Base-by-base conservation (phyloP, 495 filamentous ascomycete species). In the Massariosphaeria phaeospora region DNA sequence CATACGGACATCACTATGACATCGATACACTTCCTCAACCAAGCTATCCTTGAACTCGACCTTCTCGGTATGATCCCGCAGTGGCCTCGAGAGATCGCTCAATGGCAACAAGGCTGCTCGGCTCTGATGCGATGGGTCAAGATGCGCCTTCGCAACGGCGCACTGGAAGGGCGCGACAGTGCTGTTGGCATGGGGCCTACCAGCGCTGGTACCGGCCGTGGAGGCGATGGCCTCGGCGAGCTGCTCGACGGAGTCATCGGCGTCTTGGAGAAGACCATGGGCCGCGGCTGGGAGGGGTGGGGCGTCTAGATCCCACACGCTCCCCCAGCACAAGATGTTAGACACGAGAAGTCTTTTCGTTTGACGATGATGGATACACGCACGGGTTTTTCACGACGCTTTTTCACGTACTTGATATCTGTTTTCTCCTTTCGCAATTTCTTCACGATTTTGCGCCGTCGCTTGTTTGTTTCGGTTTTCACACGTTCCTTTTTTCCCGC, bases 41-140 rank as follows among this genome's bases (percentile, higher is more conserved):
- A 15, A 26, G 61, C 57, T 7, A 1, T 54, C 8, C 20, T 51
- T 8, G 61, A 63, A 12, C 20, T 59, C 6, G 55, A 63, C 12
- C 15, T 56, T 9, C 36, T 63, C 13, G 52, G 48, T 11, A 52
- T 52, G 10, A 33, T 41, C 0, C 31, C 52, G 2, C 52, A 50
- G 15, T 63, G 55, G 61, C 61, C 61, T 23, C 43, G 35, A 2
- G 52, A 64, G 46, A 29, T 58, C 10, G 25, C 48, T 8, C 56
- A 64, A 27, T 64, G 61, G 61, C 61, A 61, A 46, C 61, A 61
- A n/a, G 61, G 61, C 26, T 52, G 52, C 12, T 23, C 38, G 3
- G 56, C 61, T 8, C 26, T 64, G 17, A 26, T 64, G 47, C 52
- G 47, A 13, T 64, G 61, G 61, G 61, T 57, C 3, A 64, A 61